phyloP scores from a whole-genome alignment of 345 rosid species.

The Brassica incana region DNA sequence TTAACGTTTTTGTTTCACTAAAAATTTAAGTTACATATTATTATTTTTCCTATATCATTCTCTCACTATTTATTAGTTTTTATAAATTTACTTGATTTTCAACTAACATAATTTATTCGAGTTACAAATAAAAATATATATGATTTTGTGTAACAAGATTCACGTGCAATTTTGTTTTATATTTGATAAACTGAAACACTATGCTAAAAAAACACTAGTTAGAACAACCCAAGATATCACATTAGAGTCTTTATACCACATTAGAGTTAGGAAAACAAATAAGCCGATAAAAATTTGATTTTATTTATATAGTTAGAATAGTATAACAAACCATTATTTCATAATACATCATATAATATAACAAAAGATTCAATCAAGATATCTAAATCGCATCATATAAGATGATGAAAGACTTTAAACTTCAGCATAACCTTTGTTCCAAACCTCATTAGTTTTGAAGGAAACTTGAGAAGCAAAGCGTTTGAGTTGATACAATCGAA shows the following conservation, averaged over 20 bases:
- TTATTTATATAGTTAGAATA: background rate
- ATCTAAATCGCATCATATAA: background rate
- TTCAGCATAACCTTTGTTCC: background rate
- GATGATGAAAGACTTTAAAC: background rate
- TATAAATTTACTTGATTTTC: no score
- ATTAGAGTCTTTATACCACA: background rate
- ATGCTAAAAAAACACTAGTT: background rate
- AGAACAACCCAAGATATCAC: background rate
- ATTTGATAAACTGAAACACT: background rate
- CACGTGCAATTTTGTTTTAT: background rate
- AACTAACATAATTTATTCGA: no score
- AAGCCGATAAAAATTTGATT: background rate
- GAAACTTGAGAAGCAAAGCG: slow-evolving; percentile 1
- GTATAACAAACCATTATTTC: background rate
- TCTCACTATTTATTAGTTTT: no score
- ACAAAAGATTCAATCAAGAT: background rate
- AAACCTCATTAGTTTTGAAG: background rate
- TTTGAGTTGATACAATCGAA: background rate
- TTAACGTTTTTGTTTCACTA: no score
- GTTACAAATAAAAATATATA: background rate
- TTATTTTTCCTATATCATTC: no score
- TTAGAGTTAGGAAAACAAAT: background rate
- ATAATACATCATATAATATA: background rate
- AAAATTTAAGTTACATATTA: no score
- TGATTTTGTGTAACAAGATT: background rate